These are phyloP conservation scores for Colletotrichum cordylinicola DNA, from an alignment of 2,329 filamentous ascomycete genomes.

Conservation along the genomic window DNA sequence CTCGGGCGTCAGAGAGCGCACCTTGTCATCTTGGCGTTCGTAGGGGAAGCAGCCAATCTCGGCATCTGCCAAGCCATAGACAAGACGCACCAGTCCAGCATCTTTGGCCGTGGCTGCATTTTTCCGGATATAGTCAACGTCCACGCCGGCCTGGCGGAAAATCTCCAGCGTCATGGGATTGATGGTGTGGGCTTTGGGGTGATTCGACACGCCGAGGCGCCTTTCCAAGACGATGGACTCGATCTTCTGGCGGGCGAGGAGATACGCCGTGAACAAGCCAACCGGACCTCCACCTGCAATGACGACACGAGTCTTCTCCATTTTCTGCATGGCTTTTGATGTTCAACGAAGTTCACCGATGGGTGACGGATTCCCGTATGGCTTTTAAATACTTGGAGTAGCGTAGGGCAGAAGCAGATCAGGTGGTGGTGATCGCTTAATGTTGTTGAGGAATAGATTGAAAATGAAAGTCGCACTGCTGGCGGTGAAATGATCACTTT, in stretches of 20 bases:
- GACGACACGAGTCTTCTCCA: conserved; percentile 8
- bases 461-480: not conserved
- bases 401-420: not conserved
- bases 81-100: conserved; percentile 12
- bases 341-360: not conserved
- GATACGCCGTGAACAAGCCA: conserved; percentile 11
- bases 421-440: not conserved
- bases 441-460: not conserved
- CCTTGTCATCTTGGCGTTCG: conserved; percentile 14
- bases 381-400: not conserved
- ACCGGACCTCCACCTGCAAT: conserved; percentile 9
- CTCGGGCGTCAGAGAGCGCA: conserved; percentile 15
- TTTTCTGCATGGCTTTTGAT: not conserved
- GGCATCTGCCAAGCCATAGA: conserved; percentile 8
- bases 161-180: conserved; percentile 22
- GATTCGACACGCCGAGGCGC: not conserved
- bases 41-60: conserved; percentile 17
- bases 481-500: not conserved
- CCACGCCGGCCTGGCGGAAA: conserved; percentile 16
- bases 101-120: conserved; percentile 8
- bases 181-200: conserved; percentile 21
- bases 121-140: conserved; percentile 9
- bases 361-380: not conserved
- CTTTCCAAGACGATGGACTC: conserved; percentile 9
- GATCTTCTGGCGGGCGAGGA: conserved; percentile 5